A percentile compares a stretch with the other conserved stretches of the same genome.
Conservation (phyloP, 1,139 yeast genomes). For the Hyphopichia pseudoburtonii region DNA sequence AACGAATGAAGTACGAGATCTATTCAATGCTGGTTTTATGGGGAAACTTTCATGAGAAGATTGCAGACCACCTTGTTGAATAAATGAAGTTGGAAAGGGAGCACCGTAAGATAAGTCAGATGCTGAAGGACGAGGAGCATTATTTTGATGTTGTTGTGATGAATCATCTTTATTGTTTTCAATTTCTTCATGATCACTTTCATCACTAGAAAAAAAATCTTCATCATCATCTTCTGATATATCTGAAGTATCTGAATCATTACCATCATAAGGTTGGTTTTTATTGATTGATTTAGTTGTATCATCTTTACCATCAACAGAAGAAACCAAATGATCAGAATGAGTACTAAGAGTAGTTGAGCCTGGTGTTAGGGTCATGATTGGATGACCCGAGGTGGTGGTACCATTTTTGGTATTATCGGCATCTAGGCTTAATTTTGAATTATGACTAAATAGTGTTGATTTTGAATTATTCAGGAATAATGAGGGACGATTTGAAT, state of each 20-base stretch:
- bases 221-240: conserved; percentile 24
- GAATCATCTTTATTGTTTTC: too few relatives aligned
- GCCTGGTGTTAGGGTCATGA: background rate
- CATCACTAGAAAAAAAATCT: conserved; percentile 4
- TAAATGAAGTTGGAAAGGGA: conserved; percentile 2
- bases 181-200: background rate
- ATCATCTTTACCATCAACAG: too few relatives aligned
- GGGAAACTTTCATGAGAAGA: background rate
- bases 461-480: conserved; percentile 17
- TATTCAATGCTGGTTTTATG: conserved; percentile 3
- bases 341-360: too few relatives aligned
- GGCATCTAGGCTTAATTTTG: conserved; percentile 16
- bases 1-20: conserved; percentile 32
- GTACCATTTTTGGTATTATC: conserved; percentile 1
- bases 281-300: background rate
- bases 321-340: too few relatives aligned
- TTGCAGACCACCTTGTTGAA: background rate
- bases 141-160: background rate
- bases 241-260: conserved; percentile 32
- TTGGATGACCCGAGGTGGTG: background rate
- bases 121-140: conserved; percentile 4
- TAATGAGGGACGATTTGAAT: conserved; percentile 7
- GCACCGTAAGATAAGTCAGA: conserved; percentile 4
- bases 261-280: background rate
- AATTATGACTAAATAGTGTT: conserved; percentile 20